Conservation (phyloP, 2,329 filamentous ascomycete genomes). For the Phialocephala subalpina region DNA sequence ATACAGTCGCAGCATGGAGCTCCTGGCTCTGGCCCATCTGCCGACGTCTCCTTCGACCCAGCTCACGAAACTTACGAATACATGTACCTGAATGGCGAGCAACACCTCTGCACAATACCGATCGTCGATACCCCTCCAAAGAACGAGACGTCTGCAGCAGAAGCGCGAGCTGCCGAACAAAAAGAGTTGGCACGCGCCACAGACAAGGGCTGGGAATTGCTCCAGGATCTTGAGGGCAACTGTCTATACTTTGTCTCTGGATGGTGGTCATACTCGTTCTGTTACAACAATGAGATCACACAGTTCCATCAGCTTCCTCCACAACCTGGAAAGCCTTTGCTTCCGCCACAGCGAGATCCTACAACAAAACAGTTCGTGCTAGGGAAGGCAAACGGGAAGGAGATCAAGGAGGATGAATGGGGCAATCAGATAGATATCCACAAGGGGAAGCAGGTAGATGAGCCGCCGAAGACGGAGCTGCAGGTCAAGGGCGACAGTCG, state of each 20-base stretch:
- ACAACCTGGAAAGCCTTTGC: constrained; percentile 64
- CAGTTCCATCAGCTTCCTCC: constrained; percentile 76
- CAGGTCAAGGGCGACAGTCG: constrained; percentile 72
- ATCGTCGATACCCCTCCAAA: constrained; percentile 55
- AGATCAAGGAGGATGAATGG: constrained; percentile 45
- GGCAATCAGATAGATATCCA: constrained; percentile 40
- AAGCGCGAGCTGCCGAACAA: constrained; percentile 65
- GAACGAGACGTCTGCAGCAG: constrained; percentile 57
- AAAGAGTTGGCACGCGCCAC: constrained; percentile 73
- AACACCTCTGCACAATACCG: constrained; percentile 73
- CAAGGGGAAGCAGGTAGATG: constrained; percentile 35
- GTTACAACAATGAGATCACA: constrained; percentile 74
- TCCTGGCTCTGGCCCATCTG: constrained; percentile 15
- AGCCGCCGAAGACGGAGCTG: constrained; percentile 53
- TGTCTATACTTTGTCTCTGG: constrained; percentile 77
- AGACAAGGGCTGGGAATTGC: constrained; percentile 71
- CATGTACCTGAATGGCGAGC: constrained; percentile 63
- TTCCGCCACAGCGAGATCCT: constrained; percentile 72
- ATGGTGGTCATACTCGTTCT: constrained; percentile 82
- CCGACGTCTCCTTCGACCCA: constrained; percentile 34
- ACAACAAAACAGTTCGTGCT: constrained; percentile 69
- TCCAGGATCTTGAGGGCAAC: constrained; percentile 71
- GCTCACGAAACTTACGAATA: constrained; percentile 58
- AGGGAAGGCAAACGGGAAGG: constrained; percentile 58
- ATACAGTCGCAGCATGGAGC: constrained; percentile 35